Conservation (phyloP, 2,329 filamentous ascomycete genomes). For the Penicillium sp. region DNA sequence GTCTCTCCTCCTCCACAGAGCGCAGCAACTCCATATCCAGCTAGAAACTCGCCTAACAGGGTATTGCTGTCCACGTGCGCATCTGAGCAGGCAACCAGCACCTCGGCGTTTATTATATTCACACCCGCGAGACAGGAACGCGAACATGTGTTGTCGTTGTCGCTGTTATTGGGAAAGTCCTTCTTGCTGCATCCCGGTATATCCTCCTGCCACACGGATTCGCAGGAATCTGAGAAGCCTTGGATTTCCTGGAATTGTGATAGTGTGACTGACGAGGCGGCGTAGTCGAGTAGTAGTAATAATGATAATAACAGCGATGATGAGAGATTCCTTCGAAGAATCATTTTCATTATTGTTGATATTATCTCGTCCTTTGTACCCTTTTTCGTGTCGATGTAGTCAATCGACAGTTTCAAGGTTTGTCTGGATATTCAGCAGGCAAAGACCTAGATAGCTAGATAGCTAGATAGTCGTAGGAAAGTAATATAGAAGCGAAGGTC, state of each 20-base stretch:
- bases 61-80: conserved; percentile 6
- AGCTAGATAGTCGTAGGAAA: neutral
- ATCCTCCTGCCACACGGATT: conserved; percentile 10
- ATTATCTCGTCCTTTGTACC: neutral
- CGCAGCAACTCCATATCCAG: conserved; percentile 10
- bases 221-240: conserved; percentile 8
- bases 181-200: conserved; percentile 14
- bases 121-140: conserved; percentile 10
- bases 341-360: neutral
- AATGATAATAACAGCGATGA: conserved; percentile 1
- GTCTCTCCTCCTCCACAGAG: conserved; percentile 6
- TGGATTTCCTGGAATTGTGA: conserved; percentile 16
- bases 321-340: neutral
- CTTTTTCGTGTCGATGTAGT: neutral
- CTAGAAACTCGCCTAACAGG: conserved; percentile 12
- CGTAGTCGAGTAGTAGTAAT: neutral
- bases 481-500: neutral
- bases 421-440: neutral
- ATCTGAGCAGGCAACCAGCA: conserved; percentile 10
- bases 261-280: conserved; percentile 10
- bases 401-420: neutral
- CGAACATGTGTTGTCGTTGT: conserved; percentile 6
- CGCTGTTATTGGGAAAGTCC: conserved; percentile 5
- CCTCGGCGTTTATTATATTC: conserved; percentile 7
- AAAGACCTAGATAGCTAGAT: neutral